These are phyloP conservation scores for Suillus subluteus DNA, from an alignment of 768 basidiomycete species.

Conservation along the genomic window DNA sequence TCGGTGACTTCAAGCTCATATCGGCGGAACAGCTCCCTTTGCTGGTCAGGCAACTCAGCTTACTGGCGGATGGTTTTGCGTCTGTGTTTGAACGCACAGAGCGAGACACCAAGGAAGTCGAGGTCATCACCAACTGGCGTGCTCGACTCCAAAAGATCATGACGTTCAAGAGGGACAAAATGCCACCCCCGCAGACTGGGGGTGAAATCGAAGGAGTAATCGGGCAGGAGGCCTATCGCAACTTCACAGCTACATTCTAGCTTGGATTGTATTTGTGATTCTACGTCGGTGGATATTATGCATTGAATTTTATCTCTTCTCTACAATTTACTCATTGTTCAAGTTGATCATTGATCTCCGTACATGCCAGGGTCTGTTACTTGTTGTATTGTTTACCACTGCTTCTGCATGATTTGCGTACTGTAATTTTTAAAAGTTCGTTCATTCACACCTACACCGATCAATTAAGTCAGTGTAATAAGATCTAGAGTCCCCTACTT, in stretches of 20 bases:
- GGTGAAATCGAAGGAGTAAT: slow-evolving; percentile 46
- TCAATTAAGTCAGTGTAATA: too few relatives aligned
- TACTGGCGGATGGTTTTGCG: slow-evolving; percentile 90
- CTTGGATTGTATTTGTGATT: background rate
- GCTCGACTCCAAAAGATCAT: slow-evolving; percentile 78
- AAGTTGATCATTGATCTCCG: background rate
- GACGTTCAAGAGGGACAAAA: slow-evolving; percentile 48
- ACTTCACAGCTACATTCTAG: slow-evolving; percentile 61
- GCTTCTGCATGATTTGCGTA: background rate
- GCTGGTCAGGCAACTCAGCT: slow-evolving; percentile 86
- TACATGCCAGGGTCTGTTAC: background rate
- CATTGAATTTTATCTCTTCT: background rate
- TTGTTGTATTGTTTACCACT: background rate
- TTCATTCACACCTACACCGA: background rate
- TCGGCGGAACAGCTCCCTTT: slow-evolving; percentile 85
- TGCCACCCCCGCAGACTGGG: slow-evolving; percentile 26
- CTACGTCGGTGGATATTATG: background rate
- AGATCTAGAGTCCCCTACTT: too few relatives aligned
- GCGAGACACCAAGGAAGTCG: slow-evolving; percentile 67
- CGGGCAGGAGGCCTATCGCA: slow-evolving; percentile 54
- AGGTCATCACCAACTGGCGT: slow-evolving; percentile 91
- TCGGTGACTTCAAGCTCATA: slow-evolving; percentile 94
- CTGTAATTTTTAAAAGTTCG: background rate
- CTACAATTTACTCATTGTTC: background rate
- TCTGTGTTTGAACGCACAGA: slow-evolving; percentile 79